These are phyloP conservation scores for Eucalyptus tenuipes DNA, from an alignment of 345 rosid species.

Conservation along the genomic window DNA sequence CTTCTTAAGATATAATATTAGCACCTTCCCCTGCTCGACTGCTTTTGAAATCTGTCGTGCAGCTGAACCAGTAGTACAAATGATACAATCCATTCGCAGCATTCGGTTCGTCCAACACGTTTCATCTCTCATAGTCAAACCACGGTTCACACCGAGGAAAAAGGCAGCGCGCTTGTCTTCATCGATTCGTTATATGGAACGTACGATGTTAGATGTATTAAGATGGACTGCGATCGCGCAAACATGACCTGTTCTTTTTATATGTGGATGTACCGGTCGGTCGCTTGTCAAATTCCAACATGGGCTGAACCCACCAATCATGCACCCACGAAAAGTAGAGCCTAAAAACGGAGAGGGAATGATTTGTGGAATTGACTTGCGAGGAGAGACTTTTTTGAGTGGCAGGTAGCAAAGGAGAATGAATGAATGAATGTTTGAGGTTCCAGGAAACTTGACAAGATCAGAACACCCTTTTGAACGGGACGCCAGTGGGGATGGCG, in stretches of 20 bases:
- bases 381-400: neutral
- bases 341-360: neutral
- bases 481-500: neutral
- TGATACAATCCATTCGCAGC: neutral
- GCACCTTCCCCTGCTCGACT: neutral
- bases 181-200: neutral
- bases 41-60: neutral
- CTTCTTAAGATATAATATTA: neutral
- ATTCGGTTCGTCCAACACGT: neutral
- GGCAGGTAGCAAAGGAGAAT: neutral
- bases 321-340: neutral
- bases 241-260: neutral
- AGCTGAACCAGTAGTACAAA: neutral
- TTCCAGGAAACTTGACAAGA: neutral
- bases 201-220: neutral
- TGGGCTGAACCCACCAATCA: neutral
- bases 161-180: neutral
- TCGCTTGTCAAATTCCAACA: neutral
- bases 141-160: neutral
- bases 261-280: neutral
- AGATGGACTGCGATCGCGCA: neutral
- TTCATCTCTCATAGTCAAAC: neutral
- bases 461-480: neutral
- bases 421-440: neutral
- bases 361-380: neutral